Evolutionary conservation across 768 basidiomycete species (phyloP).

Genomic region (Lyophyllum decastes): DNA sequence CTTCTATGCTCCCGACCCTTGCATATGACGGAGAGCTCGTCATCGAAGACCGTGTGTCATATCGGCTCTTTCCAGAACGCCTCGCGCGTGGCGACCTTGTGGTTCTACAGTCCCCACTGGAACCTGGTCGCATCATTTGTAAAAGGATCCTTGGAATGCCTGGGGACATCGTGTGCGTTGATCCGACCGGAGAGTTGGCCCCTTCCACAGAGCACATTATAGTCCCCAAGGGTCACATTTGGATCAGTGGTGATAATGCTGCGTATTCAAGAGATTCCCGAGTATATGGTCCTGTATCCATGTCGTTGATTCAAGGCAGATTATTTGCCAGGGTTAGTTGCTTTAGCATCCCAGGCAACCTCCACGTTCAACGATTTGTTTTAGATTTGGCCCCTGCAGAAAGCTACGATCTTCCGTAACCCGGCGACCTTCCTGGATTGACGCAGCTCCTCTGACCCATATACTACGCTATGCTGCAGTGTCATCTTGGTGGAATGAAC

Average conservation of each 20-base stretch:
- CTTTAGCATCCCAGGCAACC: neutral
- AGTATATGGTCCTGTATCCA: slow-evolving; percentile 89
- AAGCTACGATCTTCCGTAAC: slow-evolving; percentile 42
- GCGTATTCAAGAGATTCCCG: slow-evolving; percentile 85
- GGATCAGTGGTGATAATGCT: slow-evolving; percentile 91
- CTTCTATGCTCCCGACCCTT: slow-evolving; percentile 83
- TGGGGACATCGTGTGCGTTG: slow-evolving; percentile 86
- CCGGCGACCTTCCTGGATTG: slow-evolving; percentile 41
- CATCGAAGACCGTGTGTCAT: slow-evolving; percentile 62
- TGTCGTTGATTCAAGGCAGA: slow-evolving; percentile 72
- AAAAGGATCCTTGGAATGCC: slow-evolving; percentile 91
- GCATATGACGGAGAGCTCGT: slow-evolving; percentile 58
- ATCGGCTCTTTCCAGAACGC: slow-evolving; percentile 46
- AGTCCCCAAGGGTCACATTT: slow-evolving; percentile 84
- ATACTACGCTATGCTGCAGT: neutral
- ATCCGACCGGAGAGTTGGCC: slow-evolving; percentile 71
- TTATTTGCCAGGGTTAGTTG: slow-evolving; percentile 62
- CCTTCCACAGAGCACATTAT: slow-evolving; percentile 73
- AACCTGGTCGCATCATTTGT: slow-evolving; percentile 70
- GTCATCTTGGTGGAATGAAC: neutral
- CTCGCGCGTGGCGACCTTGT: slow-evolving; percentile 79
- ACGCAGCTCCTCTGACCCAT: neutral
- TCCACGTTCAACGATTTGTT: neutral
- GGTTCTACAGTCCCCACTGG: slow-evolving; percentile 67
- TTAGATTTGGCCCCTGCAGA: slow-evolving; percentile 46